A percentile compares a stretch with the other conserved stretches of the same genome.
These are phyloP conservation scores for Musa acuminata DNA, from an alignment of 176 grass and related monocot genomes.

Conservation along the genomic window DNA sequence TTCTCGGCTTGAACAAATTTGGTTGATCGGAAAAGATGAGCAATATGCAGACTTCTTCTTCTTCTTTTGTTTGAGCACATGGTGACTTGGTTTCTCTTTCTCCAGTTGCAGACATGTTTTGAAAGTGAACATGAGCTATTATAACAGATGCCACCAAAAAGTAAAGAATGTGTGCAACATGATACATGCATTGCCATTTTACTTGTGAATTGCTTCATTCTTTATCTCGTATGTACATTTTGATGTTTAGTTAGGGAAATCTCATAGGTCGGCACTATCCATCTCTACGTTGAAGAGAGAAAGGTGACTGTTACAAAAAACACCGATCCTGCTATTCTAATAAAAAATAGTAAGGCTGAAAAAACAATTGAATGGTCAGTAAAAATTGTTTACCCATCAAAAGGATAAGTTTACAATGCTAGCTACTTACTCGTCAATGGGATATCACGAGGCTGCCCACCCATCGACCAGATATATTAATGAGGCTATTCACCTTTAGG, in stretches of 20 bases:
- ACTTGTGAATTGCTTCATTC: not conserved
- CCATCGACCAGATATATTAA: no score
- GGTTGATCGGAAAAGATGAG: no score
- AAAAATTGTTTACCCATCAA: no score
- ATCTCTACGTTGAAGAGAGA: constrained; percentile 51
- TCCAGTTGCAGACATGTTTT: constrained; percentile 26
- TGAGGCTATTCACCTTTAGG: no score
- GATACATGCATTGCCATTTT: constrained; percentile 22
- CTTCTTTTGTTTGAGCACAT: not conserved
- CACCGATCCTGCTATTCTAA: no score
- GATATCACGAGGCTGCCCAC: no score
- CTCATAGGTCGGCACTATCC: constrained; percentile 53
- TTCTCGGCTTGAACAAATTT: no score
- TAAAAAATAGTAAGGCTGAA: constrained; percentile 63
- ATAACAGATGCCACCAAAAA: constrained; percentile 48
- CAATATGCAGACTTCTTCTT: not conserved
- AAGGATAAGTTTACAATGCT: accelerated
- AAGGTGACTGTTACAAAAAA: constrained; percentile 59
- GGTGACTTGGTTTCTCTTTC: not conserved
- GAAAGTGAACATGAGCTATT: constrained; percentile 39
- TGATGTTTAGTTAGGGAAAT: not conserved
- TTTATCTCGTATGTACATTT: no score
- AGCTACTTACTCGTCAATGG: no score
- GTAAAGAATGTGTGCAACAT: constrained; percentile 31
- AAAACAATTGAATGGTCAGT: no score